These are phyloP conservation scores for Emergomyces pasteurianus DNA, from an alignment of 2,329 filamentous ascomycete genomes.

Conservation along the genomic window DNA sequence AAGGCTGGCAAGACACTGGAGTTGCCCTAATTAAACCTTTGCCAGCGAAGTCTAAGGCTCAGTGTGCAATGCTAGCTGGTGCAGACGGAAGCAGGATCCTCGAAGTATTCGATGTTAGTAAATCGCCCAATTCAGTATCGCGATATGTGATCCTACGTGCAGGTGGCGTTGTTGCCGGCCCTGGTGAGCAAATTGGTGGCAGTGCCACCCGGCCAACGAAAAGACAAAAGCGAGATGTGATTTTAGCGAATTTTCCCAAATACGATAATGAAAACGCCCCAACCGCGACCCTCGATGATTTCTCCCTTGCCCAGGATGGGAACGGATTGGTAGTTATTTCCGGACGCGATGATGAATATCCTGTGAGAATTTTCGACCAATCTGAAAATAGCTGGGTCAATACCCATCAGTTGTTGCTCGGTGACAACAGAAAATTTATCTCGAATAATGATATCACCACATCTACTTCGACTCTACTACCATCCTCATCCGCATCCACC, in stretches of 20 bases:
- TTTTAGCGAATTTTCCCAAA: slow-evolving; percentile 55
- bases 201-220: slow-evolving; percentile 11
- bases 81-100: slow-evolving; percentile 68
- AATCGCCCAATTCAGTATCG: slow-evolving; percentile 62
- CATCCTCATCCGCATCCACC: slow-evolving; percentile 10
- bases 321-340: slow-evolving; percentile 61
- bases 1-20: slow-evolving; percentile 57
- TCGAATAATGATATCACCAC: slow-evolving; percentile 17
- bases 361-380: slow-evolving; percentile 66
- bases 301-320: slow-evolving; percentile 56
- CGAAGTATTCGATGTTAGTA: slow-evolving; percentile 63
- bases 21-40: slow-evolving; percentile 51
- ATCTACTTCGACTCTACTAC: slow-evolving; percentile 1
- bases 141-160: slow-evolving; percentile 55
- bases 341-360: slow-evolving; percentile 57
- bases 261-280: slow-evolving; percentile 71
- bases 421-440: slow-evolving; percentile 23
- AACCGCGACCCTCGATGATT: slow-evolving; percentile 50
- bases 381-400: slow-evolving; percentile 68
- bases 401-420: slow-evolving; percentile 48
- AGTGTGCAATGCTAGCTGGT: slow-evolving; percentile 55
- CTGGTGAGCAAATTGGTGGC: slow-evolving; percentile 39
- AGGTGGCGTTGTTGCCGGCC: slow-evolving; percentile 40
- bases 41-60: slow-evolving; percentile 46
- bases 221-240: slow-evolving; percentile 42